A percentile compares a stretch with the other conserved stretches of the same genome.
phyloP scores from a whole-genome alignment of 2,329 filamentous ascomycete species.

The Botrytis porri region DNA sequence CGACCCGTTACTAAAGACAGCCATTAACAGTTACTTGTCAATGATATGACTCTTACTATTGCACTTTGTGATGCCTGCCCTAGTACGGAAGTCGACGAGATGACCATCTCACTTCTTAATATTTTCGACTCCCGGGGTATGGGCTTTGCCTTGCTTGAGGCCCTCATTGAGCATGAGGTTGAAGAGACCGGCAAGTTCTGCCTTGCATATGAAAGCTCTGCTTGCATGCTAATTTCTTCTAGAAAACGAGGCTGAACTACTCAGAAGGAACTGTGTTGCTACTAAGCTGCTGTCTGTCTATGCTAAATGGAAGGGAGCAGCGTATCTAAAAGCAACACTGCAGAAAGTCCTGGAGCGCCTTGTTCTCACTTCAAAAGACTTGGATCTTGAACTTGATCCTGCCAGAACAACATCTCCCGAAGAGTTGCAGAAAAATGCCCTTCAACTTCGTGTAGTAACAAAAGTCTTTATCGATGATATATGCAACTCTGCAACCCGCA shows the following conservation, averaged over 20 bases:
- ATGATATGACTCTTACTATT: constrained; percentile 59
- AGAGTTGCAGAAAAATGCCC: constrained; percentile 63
- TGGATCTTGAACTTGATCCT: constrained; percentile 67
- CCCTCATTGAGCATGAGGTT: constrained; percentile 65
- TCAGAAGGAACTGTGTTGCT: constrained; percentile 67
- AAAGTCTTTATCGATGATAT: constrained; percentile 72
- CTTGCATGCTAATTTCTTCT: constrained; percentile 15
- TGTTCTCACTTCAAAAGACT: constrained; percentile 63
- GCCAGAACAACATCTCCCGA: constrained; percentile 57
- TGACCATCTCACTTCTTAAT: constrained; percentile 64
- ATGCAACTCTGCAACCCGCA: constrained; percentile 58
- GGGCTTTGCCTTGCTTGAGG: constrained; percentile 62
- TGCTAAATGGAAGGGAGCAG: constrained; percentile 66
- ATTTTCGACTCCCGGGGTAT: constrained; percentile 67
- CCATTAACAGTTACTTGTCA: constrained; percentile 52
- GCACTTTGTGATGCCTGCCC: constrained; percentile 65
- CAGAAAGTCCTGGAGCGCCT: constrained; percentile 65
- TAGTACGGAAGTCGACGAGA: constrained; percentile 65
- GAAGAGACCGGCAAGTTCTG: constrained; percentile 55
- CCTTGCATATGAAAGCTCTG: not conserved
- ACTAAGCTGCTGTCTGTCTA: constrained; percentile 71
- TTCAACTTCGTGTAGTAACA: constrained; percentile 63
- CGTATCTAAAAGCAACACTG: constrained; percentile 61
- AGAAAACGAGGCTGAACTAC: constrained; percentile 66
- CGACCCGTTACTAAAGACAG: constrained; percentile 18